A percentile compares a stretch with the other conserved stretches of the same genome.
Conservation (phyloP, 495 filamentous ascomycete genomes). For the Cenococcum geophilum region DNA sequence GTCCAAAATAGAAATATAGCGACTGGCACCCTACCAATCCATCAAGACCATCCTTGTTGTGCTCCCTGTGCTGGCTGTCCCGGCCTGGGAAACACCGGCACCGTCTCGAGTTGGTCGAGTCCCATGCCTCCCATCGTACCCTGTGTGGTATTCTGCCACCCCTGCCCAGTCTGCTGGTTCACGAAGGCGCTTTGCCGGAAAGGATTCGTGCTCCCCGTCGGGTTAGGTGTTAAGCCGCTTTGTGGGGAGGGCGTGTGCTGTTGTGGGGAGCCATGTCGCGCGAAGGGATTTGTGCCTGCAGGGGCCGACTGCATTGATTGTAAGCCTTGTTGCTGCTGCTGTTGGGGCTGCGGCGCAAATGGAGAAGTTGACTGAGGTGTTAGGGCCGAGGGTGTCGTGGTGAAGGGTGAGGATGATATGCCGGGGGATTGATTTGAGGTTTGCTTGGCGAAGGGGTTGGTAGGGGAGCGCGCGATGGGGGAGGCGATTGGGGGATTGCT, state of each 20-base stretch:
- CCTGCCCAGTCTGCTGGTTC: slow-evolving; percentile 76
- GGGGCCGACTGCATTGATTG: slow-evolving; percentile 52
- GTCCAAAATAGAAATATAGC: no score
- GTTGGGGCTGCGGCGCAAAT: slow-evolving; percentile 20
- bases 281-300: slow-evolving; percentile 71
- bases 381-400: slow-evolving; percentile 13
- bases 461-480: slow-evolving; percentile 25
- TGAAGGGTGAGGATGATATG: slow-evolving; percentile 21
- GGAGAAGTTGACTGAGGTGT: slow-evolving; percentile 11
- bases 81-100: slow-evolving; percentile 82
- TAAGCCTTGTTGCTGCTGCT: slow-evolving; percentile 22
- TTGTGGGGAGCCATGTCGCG: slow-evolving; percentile 39
- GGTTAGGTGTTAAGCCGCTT: slow-evolving; percentile 50
- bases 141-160: slow-evolving; percentile 69
- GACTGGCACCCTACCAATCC: neutral
- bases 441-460: slow-evolving; percentile 32
- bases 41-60: neutral
- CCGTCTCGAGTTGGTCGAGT: slow-evolving; percentile 64
- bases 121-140: slow-evolving; percentile 76
- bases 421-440: slow-evolving; percentile 25
- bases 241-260: slow-evolving; percentile 23
- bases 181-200: slow-evolving; percentile 86
- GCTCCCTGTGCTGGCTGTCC: slow-evolving; percentile 38
- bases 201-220: slow-evolving; percentile 88
- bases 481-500: slow-evolving; percentile 22